Evolutionary conservation across 2,329 filamentous ascomycete genomes (phyloP).

Genomic region (Microdochium bolleyi): DNA sequence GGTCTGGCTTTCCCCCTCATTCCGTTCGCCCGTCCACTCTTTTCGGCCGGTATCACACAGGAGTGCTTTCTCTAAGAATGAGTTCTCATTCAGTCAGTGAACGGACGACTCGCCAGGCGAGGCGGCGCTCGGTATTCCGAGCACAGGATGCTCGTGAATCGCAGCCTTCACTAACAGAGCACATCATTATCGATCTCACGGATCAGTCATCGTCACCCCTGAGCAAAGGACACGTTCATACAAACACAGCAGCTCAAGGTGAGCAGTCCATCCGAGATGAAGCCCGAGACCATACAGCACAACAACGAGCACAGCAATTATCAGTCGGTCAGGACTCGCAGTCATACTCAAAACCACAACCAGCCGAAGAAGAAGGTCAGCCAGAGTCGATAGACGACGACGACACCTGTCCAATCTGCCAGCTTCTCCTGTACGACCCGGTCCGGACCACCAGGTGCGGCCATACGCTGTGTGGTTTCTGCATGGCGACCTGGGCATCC

Average conservation of each 20-base stretch:
- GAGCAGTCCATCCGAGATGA: not conserved
- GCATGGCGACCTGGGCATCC: constrained; percentile 37
- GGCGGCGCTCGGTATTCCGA: not conserved
- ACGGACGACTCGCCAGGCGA: not conserved
- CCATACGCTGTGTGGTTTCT: constrained; percentile 32
- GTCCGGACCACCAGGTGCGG: constrained; percentile 28
- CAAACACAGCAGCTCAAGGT: not conserved
- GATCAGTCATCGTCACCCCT: not conserved
- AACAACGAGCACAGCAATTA: too few species aligned
- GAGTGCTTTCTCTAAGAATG: not conserved
- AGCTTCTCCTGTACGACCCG: constrained; percentile 29
- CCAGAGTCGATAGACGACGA: constrained; percentile 18
- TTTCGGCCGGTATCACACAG: not conserved
- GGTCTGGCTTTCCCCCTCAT: too few species aligned
- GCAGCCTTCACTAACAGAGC: not conserved
- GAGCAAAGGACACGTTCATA: not conserved
- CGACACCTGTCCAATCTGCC: constrained; percentile 35
- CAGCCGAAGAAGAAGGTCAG: not conserved
- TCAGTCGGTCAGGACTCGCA: too few species aligned
- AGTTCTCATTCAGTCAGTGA: not conserved
- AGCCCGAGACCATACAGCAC: not conserved
- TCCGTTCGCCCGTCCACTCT: not conserved
- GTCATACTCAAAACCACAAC: not conserved
- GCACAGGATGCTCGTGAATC: not conserved
- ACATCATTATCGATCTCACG: not conserved